phyloP scores from a whole-genome alignment of 2,329 filamentous ascomycete genomes.

The Trichophyton simii region DNA sequence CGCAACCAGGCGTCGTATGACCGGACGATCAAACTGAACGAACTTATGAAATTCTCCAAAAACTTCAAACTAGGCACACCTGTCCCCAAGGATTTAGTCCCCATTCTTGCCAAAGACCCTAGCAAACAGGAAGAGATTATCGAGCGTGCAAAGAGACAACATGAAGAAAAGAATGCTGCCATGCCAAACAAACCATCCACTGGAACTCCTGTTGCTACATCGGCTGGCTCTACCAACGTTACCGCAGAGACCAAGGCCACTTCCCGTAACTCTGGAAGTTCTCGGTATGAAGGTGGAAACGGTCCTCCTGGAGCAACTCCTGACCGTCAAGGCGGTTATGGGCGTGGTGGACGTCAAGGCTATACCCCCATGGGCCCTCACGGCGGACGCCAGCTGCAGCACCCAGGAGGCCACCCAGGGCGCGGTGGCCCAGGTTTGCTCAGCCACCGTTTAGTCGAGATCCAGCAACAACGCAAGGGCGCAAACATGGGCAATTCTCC shows the following conservation, averaged over 20 bases:
- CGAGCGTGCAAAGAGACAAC: constrained; percentile 68
- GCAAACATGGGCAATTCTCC: constrained; percentile 33
- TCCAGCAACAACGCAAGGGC: constrained; percentile 41
- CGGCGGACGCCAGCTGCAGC: constrained; percentile 28
- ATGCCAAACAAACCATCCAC: constrained; percentile 11
- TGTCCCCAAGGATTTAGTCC: constrained; percentile 79
- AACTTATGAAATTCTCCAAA: constrained; percentile 86
- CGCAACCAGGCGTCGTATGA: constrained; percentile 51
- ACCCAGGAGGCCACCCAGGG: constrained; percentile 32
- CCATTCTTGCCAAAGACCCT: constrained; percentile 95
- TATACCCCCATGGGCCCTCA: constrained; percentile 37
- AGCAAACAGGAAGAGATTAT: constrained; percentile 86
- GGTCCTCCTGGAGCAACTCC: constrained; percentile 20
- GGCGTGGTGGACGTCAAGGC: constrained; percentile 36
- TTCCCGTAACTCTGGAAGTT: constrained; percentile 35
- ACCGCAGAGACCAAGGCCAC: constrained; percentile 38
- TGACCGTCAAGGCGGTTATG: constrained; percentile 36
- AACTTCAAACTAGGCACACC: constrained; percentile 91
- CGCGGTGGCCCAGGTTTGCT: constrained; percentile 35
- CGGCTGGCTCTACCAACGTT: constrained; percentile 19
- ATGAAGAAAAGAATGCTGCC: constrained; percentile 43
- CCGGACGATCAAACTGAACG: constrained; percentile 83
- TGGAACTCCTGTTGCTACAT: constrained; percentile 16
- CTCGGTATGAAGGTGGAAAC: constrained; percentile 32
- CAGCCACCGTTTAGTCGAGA: constrained; percentile 40